These are phyloP conservation scores for Kwoniella pini DNA, from an alignment of 768 basidiomycete species.

Conservation along the genomic window DNA sequence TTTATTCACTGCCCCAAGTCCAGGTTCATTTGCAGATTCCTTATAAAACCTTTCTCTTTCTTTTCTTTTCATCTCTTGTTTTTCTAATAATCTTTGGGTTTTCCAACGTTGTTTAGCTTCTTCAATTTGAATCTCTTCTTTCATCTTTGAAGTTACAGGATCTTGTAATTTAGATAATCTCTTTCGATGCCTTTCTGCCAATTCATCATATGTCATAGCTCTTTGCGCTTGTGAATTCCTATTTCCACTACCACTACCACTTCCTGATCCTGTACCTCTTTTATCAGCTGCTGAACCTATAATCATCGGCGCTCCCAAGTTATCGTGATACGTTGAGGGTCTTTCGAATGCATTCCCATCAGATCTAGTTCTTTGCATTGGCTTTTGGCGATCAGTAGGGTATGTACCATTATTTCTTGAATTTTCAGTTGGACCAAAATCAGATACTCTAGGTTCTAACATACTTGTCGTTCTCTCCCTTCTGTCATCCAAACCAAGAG, in stretches of 20 bases:
- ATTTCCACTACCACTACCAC: not conserved
- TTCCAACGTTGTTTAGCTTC: conserved; percentile 84
- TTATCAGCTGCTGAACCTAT: conserved; percentile 17
- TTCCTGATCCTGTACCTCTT: not conserved
- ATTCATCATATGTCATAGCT: conserved; percentile 79
- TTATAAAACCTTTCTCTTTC: conserved; percentile 69
- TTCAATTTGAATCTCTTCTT: conserved; percentile 71
- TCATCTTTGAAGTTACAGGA: conserved; percentile 77
- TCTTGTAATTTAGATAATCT: conserved; percentile 79
- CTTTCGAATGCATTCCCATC: not conserved
- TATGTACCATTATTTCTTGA: conserved; percentile 13
- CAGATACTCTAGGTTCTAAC: conserved; percentile 58
- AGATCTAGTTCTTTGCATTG: not conserved
- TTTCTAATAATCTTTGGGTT: conserved; percentile 70
- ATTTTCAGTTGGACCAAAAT: conserved; percentile 16
- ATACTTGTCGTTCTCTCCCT: conserved; percentile 73
- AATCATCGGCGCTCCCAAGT: conserved; percentile 14
- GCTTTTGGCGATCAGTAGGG: conserved; percentile 1
- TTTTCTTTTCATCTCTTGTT: conserved; percentile 68
- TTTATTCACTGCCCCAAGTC: not conserved
- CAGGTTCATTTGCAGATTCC: conserved; percentile 3
- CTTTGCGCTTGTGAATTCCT: not conserved
- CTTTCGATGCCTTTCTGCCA: conserved; percentile 79
- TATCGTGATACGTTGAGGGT: conserved; percentile 19
- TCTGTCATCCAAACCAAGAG: conserved; percentile 57